These are phyloP conservation scores for Nakazawaea siamensis DNA, from an alignment of 805 yeast genomes.

Conservation along the genomic window DNA sequence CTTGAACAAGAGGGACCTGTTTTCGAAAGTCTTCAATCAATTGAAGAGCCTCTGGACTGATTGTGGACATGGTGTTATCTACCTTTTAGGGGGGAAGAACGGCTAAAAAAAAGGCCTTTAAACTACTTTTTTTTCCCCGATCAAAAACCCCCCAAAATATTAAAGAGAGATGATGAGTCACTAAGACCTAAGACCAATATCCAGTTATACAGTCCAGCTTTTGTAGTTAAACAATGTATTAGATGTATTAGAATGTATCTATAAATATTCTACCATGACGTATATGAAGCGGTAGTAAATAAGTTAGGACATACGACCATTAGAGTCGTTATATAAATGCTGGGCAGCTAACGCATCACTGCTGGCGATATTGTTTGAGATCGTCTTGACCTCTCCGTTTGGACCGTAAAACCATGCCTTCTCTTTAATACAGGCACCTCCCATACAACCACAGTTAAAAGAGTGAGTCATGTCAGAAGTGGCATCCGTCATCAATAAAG, in stretches of 20 bases:
- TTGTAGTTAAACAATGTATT: too few species aligned
- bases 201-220: too few species aligned
- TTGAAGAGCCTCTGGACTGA: background rate
- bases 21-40: background rate
- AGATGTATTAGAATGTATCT: too few species aligned
- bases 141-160: too few species aligned
- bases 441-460: constrained; percentile 26
- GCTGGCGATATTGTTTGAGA: constrained; percentile 16
- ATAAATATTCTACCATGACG: too few species aligned
- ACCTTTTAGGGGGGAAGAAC: too few species aligned
- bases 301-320: constrained; percentile 13
- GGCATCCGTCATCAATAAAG: constrained; percentile 25
- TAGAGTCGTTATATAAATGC: constrained; percentile 16
- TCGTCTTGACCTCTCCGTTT: constrained; percentile 23
- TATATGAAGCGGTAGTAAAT: too few species aligned
- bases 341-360: constrained; percentile 23
- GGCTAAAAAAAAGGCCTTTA: too few species aligned
- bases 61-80: too few species aligned
- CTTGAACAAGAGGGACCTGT: background rate
- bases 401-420: constrained; percentile 28
- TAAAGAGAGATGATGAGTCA: too few species aligned
- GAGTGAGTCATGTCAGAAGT: constrained; percentile 18
- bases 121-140: too few species aligned
- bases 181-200: too few species aligned
- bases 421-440: constrained; percentile 24